phyloP scores from a whole-genome alignment of 345 rosid species.

The Salix suchowensis region DNA sequence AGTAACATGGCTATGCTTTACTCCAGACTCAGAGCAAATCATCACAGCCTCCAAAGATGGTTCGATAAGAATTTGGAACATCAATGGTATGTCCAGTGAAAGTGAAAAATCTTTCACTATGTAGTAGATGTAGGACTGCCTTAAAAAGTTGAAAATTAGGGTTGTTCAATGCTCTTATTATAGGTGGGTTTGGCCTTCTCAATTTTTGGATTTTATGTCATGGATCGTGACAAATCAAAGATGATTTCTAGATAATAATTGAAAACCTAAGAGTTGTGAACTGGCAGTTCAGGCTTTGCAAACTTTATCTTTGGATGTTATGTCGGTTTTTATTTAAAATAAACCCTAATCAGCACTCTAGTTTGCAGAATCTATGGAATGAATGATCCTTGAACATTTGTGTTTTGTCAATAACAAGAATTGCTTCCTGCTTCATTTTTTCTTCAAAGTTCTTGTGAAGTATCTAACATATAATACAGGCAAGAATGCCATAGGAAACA shows the following conservation, averaged over 20 bases:
- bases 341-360: background rate
- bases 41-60: slow-evolving; percentile 96
- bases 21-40: slow-evolving; percentile 81
- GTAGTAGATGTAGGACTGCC: background rate
- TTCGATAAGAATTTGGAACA: slow-evolving; percentile 85
- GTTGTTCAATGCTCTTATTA: background rate
- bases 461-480: background rate
- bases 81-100: slow-evolving; percentile 50
- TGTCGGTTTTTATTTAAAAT: background rate
- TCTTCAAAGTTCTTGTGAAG: background rate
- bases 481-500: background rate
- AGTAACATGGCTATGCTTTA: slow-evolving; percentile 89
- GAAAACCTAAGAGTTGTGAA: background rate
- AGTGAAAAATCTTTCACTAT: background rate
- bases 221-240: background rate
- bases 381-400: background rate
- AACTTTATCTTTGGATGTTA: background rate
- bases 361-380: background rate
- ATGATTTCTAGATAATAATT: too few species aligned
- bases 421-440: background rate
- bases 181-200: background rate
- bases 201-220: background rate
- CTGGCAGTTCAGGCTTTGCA: background rate
- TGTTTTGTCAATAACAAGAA: background rate
- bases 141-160: background rate